Conservation (phyloP, 2,329 filamentous ascomycete species). For the Chrysosphaeria jannelii region DNA sequence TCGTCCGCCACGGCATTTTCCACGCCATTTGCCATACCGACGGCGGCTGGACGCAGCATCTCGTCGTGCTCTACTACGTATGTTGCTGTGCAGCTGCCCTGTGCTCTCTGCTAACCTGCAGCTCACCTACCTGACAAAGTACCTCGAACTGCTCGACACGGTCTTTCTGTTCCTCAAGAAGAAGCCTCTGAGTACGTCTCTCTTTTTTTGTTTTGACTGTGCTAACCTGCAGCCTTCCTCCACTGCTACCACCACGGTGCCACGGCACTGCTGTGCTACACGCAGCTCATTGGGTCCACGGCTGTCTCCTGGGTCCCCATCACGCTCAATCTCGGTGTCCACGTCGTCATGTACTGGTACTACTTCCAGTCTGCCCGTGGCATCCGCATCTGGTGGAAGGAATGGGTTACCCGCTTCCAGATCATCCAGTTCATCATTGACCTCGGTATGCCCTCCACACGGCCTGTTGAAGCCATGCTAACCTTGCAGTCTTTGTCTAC, state of each 20-base stretch:
- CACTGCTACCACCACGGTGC: constrained; percentile 98
- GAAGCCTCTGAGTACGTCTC: constrained; percentile 58
- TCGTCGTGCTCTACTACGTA: constrained; percentile 93
- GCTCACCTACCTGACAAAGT: constrained; percentile 97
- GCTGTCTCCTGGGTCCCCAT: constrained; percentile 90
- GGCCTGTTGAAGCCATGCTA: not conserved
- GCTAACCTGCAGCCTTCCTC: constrained; percentile 39
- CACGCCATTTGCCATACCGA: constrained; percentile 53
- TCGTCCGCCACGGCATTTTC: constrained; percentile 60
- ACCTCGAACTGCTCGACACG: constrained; percentile 82
- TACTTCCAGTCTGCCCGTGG: constrained; percentile 97
- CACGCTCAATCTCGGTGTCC: constrained; percentile 69
- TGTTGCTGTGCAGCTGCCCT: constrained; percentile 11
- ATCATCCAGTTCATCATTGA: constrained; percentile 95
- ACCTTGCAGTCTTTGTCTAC: constrained; percentile 58
- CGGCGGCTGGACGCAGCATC: constrained; percentile 78
- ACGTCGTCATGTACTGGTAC: constrained; percentile 99
- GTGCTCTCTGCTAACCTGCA: constrained; percentile 16
- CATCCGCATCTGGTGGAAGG: constrained; percentile 96
- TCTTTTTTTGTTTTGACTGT: not conserved
- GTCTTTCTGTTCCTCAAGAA: constrained; percentile 97
- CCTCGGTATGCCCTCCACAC: constrained; percentile 31
- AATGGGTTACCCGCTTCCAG: constrained; percentile 94
- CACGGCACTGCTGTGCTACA: constrained; percentile 91
- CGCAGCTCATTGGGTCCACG: constrained; percentile 75